Evolutionary conservation across 2,329 filamentous ascomycete genomes (phyloP), one percentile per base, ranked within the genome.

Genomic region (Aspergillus tanneri): DNA sequence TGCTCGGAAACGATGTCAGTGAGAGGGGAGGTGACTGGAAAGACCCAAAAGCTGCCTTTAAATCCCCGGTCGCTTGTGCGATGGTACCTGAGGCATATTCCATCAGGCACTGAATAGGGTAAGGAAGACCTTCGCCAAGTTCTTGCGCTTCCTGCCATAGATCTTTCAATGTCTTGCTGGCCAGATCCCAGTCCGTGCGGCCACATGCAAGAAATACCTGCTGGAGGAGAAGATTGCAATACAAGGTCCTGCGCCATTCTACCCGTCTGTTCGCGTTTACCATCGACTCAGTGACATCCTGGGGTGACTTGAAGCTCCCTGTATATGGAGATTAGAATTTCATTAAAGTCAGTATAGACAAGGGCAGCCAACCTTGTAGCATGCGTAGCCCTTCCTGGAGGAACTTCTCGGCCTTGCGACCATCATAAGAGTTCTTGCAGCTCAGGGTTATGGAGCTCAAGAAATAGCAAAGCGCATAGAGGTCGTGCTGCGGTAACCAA

Each of bases 81-180:
- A 90, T 86, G 6, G 88, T 80, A 0, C 87, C 91, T 1, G 79
- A 76, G 14, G 96, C 81, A 67, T 96, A 96, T 35, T 81, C 72
- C 5, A 81, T 76, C 36, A 88, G 75, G 25, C 82, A 72, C 19
- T 68, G 66, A 27, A 83, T 76, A 2, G 66, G 61, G 11, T 69
- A 66, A 2, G 70, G 60, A 18, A 71, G 61, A 8, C 62, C 59
- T 25, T 73, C 60, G 50, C 50, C 68, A 74, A 75, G 54, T 62
- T 72, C 63, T 72, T 74, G 52, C 60, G 71, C 52, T 65, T 76
- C 71, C 43, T 63, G 67, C 43, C 78, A 74, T 10, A 87, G 70
- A 36, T 78, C 75, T 10, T 76, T 70, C 14, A 88, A 67, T 46
- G 76, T 79, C 49, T 81, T 72, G 58, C 75, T 78, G 3, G 88